Percentiles rank a stretch among this genome's conserved stretches.
Conservation (phyloP, 768 basidiomycete species). For the Gloeophyllum trabeum region DNA sequence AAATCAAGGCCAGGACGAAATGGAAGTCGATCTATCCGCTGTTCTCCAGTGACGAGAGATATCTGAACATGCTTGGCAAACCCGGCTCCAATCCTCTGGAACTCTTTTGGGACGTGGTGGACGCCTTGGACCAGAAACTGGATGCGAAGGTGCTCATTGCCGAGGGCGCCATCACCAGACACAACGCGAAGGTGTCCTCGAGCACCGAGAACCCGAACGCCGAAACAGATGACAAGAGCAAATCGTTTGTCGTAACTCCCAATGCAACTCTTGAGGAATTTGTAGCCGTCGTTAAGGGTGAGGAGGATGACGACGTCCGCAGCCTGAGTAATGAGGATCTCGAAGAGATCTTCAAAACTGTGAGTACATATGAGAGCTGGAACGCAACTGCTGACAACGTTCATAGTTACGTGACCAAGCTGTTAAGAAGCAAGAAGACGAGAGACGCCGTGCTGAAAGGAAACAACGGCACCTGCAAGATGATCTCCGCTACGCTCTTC, state of each 20-base stretch:
- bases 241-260: slow-evolving; percentile 29
- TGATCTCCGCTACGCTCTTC: slow-evolving; percentile 90
- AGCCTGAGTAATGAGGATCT: slow-evolving; percentile 42
- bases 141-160: slow-evolving; percentile 68
- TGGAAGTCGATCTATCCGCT: slow-evolving; percentile 85
- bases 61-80: slow-evolving; percentile 80
- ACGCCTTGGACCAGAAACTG: slow-evolving; percentile 76
- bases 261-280: slow-evolving; percentile 63
- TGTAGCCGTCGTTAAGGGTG: slow-evolving; percentile 37
- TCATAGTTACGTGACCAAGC: slow-evolving; percentile 62
- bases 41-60: slow-evolving; percentile 72
- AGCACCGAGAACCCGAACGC: slow-evolving; percentile 16
- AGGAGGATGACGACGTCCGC: slow-evolving; percentile 39
- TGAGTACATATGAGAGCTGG: slow-evolving; percentile 21
- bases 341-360: slow-evolving; percentile 48
- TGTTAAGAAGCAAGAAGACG: slow-evolving; percentile 69
- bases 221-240: slow-evolving; percentile 22
- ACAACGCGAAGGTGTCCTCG: slow-evolving; percentile 22
- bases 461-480: slow-evolving; percentile 84
- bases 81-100: slow-evolving; percentile 94
- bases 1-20: slow-evolving; percentile 73
- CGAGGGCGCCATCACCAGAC: slow-evolving; percentile 42
- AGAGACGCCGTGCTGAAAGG: slow-evolving; percentile 78
- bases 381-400: slow-evolving; percentile 1
- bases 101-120: slow-evolving; percentile 91